These are phyloP conservation scores for Prunus salicina DNA, from an alignment of 306 rosid genomes.

Conservation along the genomic window DNA sequence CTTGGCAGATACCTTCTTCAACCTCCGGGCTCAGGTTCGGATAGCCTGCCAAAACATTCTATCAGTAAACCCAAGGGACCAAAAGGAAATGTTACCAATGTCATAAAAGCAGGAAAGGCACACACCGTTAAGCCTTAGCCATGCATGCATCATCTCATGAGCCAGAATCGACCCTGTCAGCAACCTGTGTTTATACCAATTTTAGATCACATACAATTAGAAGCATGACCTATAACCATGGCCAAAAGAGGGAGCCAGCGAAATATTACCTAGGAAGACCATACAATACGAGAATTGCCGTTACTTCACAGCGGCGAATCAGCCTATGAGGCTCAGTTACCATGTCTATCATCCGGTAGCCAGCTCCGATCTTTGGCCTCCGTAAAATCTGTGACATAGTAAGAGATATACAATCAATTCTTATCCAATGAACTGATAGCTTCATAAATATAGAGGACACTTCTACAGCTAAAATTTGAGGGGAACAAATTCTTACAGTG, in stretches of 20 bases:
- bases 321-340: constrained; percentile 84
- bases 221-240: not conserved
- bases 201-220: constrained; percentile 16
- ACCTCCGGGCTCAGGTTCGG: constrained; percentile 85
- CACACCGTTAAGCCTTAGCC: constrained; percentile 96
- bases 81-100: not conserved
- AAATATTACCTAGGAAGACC: constrained; percentile 89
- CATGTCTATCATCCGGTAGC: constrained; percentile 74
- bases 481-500: constrained; percentile 52
- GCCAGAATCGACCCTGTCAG: constrained; percentile 94
- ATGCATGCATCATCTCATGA: constrained; percentile 99
- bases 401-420: constrained; percentile 8
- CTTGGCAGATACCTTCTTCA: constrained; percentile 99
- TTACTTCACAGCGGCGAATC: constrained; percentile 83
- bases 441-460: not conserved
- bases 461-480: not conserved
- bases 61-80: not conserved
- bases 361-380: constrained; percentile 84
- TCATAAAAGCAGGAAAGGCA: constrained; percentile 11
- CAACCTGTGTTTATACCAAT: constrained; percentile 49
- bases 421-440: not conserved
- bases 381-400: constrained; percentile 54
- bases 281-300: constrained; percentile 89
- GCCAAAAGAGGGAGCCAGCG: not conserved
- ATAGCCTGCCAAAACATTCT: constrained; percentile 55